Percentiles rank a stretch among this genome's conserved stretches.
phyloP scores from a whole-genome alignment of 768 basidiomycete species.

The Chiua virens region DNA sequence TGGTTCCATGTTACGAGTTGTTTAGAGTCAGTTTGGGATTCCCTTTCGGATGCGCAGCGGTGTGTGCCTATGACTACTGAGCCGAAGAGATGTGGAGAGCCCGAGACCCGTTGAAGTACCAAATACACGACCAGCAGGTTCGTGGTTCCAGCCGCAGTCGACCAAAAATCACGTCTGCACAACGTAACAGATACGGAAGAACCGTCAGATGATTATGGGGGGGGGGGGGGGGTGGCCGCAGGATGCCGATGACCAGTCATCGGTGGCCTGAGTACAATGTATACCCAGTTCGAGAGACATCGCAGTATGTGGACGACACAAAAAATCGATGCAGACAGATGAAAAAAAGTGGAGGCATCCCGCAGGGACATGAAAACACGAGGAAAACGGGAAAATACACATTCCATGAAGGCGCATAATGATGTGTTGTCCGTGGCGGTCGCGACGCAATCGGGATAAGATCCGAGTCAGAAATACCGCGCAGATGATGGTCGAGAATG shows the following conservation, averaged over 20 bases:
- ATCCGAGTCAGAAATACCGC: background rate
- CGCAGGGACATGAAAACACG: background rate
- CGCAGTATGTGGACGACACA: background rate
- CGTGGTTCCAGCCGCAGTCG: background rate
- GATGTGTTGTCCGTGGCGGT: background rate
- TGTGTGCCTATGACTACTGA: slow-evolving; percentile 2
- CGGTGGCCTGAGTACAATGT: slow-evolving; percentile 10
- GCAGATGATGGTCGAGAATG: background rate
- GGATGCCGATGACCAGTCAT: background rate
- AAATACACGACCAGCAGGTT: background rate
- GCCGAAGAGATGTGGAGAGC: slow-evolving; percentile 4
- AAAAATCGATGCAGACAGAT: background rate
- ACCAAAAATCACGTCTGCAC: background rate
- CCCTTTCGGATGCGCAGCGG: no score
- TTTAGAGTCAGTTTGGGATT: no score
- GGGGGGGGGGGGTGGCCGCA: slow-evolving; percentile 5
- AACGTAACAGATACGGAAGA: background rate
- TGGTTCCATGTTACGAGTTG: no score
- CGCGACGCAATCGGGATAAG: background rate
- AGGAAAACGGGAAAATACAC: background rate
- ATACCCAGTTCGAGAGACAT: background rate
- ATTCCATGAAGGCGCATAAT: background rate
- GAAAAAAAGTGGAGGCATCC: background rate
- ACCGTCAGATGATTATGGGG: background rate
- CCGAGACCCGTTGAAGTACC: background rate